Conservation (phyloP, 495 filamentous ascomycete genomes). For the Penicillium longicatenatum region DNA sequence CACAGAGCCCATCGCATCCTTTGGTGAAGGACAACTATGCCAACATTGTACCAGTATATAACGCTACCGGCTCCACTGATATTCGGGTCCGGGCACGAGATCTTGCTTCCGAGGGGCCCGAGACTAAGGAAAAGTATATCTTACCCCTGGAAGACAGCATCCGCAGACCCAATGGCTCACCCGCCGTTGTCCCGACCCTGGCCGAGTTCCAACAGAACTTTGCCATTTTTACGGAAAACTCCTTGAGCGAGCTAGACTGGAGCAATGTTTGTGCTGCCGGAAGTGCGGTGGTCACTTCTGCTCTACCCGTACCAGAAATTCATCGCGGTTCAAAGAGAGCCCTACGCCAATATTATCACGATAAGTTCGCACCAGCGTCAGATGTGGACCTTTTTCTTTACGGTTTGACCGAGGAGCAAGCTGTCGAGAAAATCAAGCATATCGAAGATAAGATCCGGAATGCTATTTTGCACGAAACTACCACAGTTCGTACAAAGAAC, state of each 20-base stretch:
- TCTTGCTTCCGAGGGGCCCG: slow-evolving; percentile 56
- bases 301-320: slow-evolving; percentile 69
- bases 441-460: slow-evolving; percentile 72
- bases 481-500: slow-evolving; percentile 77
- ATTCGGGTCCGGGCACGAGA: slow-evolving; percentile 66
- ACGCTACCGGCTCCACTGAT: slow-evolving; percentile 49
- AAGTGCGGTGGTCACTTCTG: slow-evolving; percentile 71
- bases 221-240: slow-evolving; percentile 71
- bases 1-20: slow-evolving; percentile 64
- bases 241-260: slow-evolving; percentile 69
- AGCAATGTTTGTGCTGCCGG: slow-evolving; percentile 76
- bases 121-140: slow-evolving; percentile 67
- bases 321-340: slow-evolving; percentile 63
- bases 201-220: slow-evolving; percentile 77
- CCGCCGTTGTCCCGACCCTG: slow-evolving; percentile 63
- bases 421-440: slow-evolving; percentile 76
- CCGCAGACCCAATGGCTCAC: slow-evolving; percentile 60
- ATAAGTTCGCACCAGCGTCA: slow-evolving; percentile 75
- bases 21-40: slow-evolving; percentile 58
- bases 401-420: slow-evolving; percentile 69
- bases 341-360: slow-evolving; percentile 72
- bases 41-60: slow-evolving; percentile 73
- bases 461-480: slow-evolving; percentile 73
- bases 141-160: slow-evolving; percentile 62
- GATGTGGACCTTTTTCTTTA: slow-evolving; percentile 87